Evolutionary conservation across 2,329 filamentous ascomycete genomes (phyloP), one percentile per base, ranked within the genome.

Genomic region (Chrysosphaeria jannelii): DNA sequence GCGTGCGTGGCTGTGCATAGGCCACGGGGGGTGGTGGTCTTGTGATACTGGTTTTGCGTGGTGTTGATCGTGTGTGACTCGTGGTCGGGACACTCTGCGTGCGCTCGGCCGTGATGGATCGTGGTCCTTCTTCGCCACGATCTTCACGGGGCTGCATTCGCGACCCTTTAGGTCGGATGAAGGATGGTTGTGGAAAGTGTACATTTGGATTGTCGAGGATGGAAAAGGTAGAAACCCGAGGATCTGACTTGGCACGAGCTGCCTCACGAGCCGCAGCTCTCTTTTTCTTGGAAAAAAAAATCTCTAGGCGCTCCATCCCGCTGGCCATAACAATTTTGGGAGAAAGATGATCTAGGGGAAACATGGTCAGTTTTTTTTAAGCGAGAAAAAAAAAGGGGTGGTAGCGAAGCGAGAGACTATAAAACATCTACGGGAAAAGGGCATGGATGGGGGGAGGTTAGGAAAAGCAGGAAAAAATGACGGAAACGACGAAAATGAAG

Each of bases 101-200:
- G 13, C 14, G 19, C 7, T 12, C 6, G n/a, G 5, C 19, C 6
- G 12, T 21, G 21, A 18, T 25, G 21, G 15, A 12, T 20, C 9
- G 20, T 20, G 13, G 18, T 20, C 9, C 5, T 25, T 10, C 19
- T 25, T 11, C 23, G 29, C 11, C n/a, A 22, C 32, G 32, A 34
- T 54, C 54, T 22, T 60, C 50, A 22, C 58, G 47, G n/a, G 58
- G 56, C 22, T 48, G 40, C 58, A 64, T 63, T 13, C 53, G 48
- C 25, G 44, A 46, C 10, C 48, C 45, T 18, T 46, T 60, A 13
- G 58, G 58, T 21, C 53, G 46, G 29, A 64, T 55, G 31, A 57
- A 64, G 1, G 53, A 55, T 5, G 53, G 47, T 11, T 45, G 45
- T 4, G 53, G 53, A 29, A 57, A 58, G 23, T 44, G 39, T 11